A percentile compares a stretch with the other conserved stretches of the same genome.
Evolutionary conservation across 1,139 yeast species (phyloP).

Genomic region (Meyerozyma carpophila): DNA sequence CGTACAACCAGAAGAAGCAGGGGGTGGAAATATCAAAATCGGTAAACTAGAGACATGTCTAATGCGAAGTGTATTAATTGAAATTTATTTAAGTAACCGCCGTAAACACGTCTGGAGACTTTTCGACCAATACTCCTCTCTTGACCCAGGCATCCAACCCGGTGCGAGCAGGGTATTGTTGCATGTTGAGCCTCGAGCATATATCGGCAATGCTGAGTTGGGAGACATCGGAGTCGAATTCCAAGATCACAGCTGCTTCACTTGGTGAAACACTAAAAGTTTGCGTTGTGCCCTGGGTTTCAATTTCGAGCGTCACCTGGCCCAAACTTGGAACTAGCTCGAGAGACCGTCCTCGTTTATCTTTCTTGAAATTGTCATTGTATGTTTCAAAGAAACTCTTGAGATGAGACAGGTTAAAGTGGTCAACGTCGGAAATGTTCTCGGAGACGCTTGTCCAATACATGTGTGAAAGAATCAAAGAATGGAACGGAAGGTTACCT

Average conservation of each 20-base stretch:
- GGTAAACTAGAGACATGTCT: not conserved
- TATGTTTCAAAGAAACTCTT: conserved; percentile 40
- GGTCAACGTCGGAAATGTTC: conserved; percentile 22
- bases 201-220: conserved; percentile 24
- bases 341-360: conserved; percentile 56
- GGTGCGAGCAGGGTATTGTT: conserved; percentile 29
- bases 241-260: conserved; percentile 58
- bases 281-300: conserved; percentile 30
- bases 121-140: conserved; percentile 39
- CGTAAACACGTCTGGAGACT: conserved; percentile 23
- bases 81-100: conserved; percentile 11
- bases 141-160: conserved; percentile 55
- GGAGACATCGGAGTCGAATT: conserved; percentile 40
- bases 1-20: conserved; percentile 38
- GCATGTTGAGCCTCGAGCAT: conserved; percentile 26
- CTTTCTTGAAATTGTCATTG: conserved; percentile 29
- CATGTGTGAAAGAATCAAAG: conserved; percentile 35
- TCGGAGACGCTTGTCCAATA: conserved; percentile 49
- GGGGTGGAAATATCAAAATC: conserved; percentile 2
- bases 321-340: conserved; percentile 60
- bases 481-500: conserved; percentile 12
- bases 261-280: conserved; percentile 57
- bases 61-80: not conserved
- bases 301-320: conserved; percentile 53
- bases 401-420: conserved; percentile 41